Evolutionary conservation across 2,329 filamentous ascomycete genomes (phyloP), one percentile per base, ranked within the genome.

Genomic region (Trichoderma sp.): DNA sequence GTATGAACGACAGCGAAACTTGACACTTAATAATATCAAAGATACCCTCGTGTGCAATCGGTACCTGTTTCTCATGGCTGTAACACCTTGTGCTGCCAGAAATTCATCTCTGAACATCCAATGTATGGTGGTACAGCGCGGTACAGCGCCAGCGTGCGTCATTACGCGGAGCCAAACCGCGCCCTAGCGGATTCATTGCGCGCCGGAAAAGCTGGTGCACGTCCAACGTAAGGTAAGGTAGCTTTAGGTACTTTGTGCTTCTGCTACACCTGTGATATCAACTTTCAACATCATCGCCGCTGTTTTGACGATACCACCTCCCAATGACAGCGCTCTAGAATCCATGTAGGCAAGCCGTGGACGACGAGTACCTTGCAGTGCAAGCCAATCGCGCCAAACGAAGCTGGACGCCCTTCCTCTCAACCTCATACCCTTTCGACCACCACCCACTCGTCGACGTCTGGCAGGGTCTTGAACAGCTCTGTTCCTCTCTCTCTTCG

Each of bases 191-290:
- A 17, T 21, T 45, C 17, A 19, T 26, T 62, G 47, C 59, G 59
- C 59, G 52, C 71, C n/a, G 60, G 59, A 47, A 70, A 72, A 43
- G 71, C 69, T 48, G 39, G 48, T 39, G 34, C 34, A 34, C 10
- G 30, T 34, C 3, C 30, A 4, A 34, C n/a, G n/a, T n/a, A n/a
- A n/a, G n/a, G n/a, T n/a, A n/a, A n/a, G 26, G 50, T 59, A 28
- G 43, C 19, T n/a, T 48, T 24, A 24, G 21, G 21, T 24, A 24
- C 28, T 45, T n/a, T 7, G 17, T 7, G 21, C 14, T 6, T 0
- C 21, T 19, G 0, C 30, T 17, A 6, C 34, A 7, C 30, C 14
- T 10, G 15, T 48, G 44, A 41, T 50, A 39, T 1, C n/a, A 41
- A 26, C 57, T 26, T 41, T 44, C n/a, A 7, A 51, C 39, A 43